phyloP scores from a whole-genome alignment of 495 filamentous ascomycete species.

The Tetracladium setigerum region DNA sequence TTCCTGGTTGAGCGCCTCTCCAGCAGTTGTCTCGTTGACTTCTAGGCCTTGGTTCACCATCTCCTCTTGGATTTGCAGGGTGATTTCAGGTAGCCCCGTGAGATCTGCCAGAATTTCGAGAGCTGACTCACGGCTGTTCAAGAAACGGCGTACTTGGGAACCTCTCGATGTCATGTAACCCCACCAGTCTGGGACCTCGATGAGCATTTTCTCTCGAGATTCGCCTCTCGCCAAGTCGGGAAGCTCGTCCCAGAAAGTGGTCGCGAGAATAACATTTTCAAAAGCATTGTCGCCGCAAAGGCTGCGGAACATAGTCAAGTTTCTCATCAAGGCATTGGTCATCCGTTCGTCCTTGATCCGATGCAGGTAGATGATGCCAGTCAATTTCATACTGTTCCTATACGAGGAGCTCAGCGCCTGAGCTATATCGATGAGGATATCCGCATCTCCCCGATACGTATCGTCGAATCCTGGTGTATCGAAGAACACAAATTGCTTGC shows the following conservation, averaged over 20 bases:
- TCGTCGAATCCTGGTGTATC: constrained; percentile 49
- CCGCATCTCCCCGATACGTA: constrained; percentile 31
- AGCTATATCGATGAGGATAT: constrained; percentile 32
- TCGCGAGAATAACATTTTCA: constrained; percentile 16
- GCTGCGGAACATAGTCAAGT: constrained; percentile 29
- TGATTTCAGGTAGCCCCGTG: constrained; percentile 2
- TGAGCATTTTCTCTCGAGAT: constrained; percentile 1
- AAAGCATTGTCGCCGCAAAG: constrained; percentile 22
- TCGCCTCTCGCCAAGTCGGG: neutral
- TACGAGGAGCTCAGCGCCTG: constrained; percentile 25
- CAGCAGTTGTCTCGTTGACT: constrained; percentile 9
- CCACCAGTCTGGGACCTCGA: constrained; percentile 1
- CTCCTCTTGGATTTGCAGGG: constrained; percentile 14
- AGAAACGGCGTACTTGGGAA: constrained; percentile 1
- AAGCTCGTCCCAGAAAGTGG: constrained; percentile 17
- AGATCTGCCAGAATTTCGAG: constrained; percentile 1
- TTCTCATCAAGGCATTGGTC: constrained; percentile 28
- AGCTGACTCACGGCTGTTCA: constrained; percentile 2
- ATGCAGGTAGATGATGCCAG: constrained; percentile 41
- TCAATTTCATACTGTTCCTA: constrained; percentile 18
- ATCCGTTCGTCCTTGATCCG: constrained; percentile 34
- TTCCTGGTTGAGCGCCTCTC: no score
- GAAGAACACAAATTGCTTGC: no score
- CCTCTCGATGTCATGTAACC: constrained; percentile 5
- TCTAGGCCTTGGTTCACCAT: constrained; percentile 10